phyloP scores from a whole-genome alignment of 495 filamentous ascomycete species.

The Extremus antarcticus region DNA sequence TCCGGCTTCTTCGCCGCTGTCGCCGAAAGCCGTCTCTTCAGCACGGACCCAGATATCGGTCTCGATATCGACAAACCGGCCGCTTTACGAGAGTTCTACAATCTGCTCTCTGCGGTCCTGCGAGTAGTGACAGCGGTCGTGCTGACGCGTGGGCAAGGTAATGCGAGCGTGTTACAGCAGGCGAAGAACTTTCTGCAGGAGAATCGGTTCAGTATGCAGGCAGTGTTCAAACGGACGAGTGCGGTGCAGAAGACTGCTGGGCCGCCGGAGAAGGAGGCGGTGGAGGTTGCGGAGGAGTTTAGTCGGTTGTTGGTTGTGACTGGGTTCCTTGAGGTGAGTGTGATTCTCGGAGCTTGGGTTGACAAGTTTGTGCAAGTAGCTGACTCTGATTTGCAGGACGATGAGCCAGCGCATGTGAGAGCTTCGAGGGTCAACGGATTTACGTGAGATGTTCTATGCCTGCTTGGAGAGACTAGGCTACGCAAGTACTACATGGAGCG shows the following conservation, averaged over 20 bases:
- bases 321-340: slow-evolving; percentile 51
- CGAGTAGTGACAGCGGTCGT: slow-evolving; percentile 72
- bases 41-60: slow-evolving; percentile 86
- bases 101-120: slow-evolving; percentile 66
- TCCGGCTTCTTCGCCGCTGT: slow-evolving; percentile 80
- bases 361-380: no score
- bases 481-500: no score
- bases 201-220: slow-evolving; percentile 67
- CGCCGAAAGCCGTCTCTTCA: slow-evolving; percentile 67
- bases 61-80: slow-evolving; percentile 59
- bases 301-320: slow-evolving; percentile 47
- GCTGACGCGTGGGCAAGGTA: slow-evolving; percentile 67
- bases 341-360: no score
- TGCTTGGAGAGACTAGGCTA: no score
- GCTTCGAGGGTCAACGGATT: slow-evolving; percentile 9
- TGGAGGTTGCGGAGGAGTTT: slow-evolving; percentile 52
- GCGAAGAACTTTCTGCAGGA: slow-evolving; percentile 65
- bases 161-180: slow-evolving; percentile 62
- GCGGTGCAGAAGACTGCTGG: slow-evolving; percentile 27
- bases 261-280: slow-evolving; percentile 20
- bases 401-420: slow-evolving; percentile 13
- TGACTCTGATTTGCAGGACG: no score
- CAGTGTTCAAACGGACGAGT: slow-evolving; percentile 71
- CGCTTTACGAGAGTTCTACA: slow-evolving; percentile 70
- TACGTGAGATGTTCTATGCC: slow-evolving; percentile 4